Percentiles rank a stretch among this genome's conserved stretches.
phyloP scores from a whole-genome alignment of 2,329 filamentous ascomycete genomes.

The Claviceps arundinis region DNA sequence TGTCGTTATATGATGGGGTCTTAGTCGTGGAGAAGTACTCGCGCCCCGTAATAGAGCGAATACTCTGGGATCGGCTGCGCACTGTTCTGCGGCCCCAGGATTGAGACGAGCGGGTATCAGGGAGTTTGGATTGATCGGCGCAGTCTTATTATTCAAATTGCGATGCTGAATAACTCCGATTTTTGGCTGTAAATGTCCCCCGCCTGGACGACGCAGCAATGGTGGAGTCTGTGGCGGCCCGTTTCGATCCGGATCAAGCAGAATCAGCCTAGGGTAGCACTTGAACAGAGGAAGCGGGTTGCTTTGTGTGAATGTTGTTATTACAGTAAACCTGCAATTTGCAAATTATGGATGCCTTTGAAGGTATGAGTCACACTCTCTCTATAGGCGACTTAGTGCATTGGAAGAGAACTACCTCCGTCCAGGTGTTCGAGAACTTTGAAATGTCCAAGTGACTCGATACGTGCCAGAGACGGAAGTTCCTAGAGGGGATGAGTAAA shows the following conservation, averaged over 20 bases:
- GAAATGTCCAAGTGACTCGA: too few relatives aligned
- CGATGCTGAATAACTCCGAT: background rate
- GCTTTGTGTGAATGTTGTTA: background rate
- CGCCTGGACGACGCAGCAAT: background rate
- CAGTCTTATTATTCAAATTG: background rate
- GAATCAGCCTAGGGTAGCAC: background rate
- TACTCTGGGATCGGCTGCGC: background rate
- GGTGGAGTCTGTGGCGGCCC: background rate
- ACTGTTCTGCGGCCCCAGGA: too few relatives aligned
- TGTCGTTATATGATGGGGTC: constrained; percentile 7
- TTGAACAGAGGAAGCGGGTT: too few relatives aligned
- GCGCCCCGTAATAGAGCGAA: background rate
- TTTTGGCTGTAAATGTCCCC: background rate
- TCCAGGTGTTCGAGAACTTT: too few relatives aligned
- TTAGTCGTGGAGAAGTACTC: background rate
- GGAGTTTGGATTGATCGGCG: background rate
- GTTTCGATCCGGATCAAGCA: background rate
- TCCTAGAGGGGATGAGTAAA: too few relatives aligned
- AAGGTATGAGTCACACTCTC: too few relatives aligned
- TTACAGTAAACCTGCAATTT: too few relatives aligned
- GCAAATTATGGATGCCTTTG: too few relatives aligned
- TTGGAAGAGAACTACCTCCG: too few relatives aligned
- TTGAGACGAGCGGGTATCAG: background rate
- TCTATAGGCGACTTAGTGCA: too few relatives aligned
- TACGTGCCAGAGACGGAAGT: too few relatives aligned